Percentiles rank a stretch among this genome's conserved stretches.
Conservation (phyloP, 2,329 filamentous ascomycete genomes). For the Phyllosticta citriasiana region DNA sequence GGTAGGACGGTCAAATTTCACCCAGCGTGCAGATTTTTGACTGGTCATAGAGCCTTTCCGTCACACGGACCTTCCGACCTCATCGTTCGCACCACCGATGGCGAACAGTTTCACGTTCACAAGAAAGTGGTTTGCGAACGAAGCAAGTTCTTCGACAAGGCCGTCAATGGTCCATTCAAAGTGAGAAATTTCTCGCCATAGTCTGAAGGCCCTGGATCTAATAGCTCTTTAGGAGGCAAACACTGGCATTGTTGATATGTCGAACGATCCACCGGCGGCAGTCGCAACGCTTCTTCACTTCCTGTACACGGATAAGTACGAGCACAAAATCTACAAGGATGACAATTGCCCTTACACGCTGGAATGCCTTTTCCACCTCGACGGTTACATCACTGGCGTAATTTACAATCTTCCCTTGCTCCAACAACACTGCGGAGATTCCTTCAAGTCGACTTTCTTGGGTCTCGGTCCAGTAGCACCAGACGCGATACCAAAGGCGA, state of each 20-base stretch:
- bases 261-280: conserved; percentile 58
- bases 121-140: background rate
- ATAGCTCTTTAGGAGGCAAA: background rate
- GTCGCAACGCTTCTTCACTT: conserved; percentile 73
- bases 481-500: too few relatives aligned
- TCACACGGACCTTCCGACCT: background rate
- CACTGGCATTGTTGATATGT: conserved; percentile 49
- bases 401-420: background rate
- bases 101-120: background rate
- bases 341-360: background rate
- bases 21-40: background rate
- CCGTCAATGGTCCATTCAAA: background rate
- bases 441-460: too few relatives aligned
- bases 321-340: background rate
- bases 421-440: background rate
- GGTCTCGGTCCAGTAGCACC: too few relatives aligned
- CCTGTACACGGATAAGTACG: conserved; percentile 74
- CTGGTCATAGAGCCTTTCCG: background rate
- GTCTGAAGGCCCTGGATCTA: background rate
- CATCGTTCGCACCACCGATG: background rate
- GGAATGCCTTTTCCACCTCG: background rate
- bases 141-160: background rate
- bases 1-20: background rate
- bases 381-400: background rate
- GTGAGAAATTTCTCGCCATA: background rate